Evolutionary conservation across 306 rosid genomes (phyloP), one percentile per base, ranked within the genome.

Genomic region (Prunus padus): DNA sequence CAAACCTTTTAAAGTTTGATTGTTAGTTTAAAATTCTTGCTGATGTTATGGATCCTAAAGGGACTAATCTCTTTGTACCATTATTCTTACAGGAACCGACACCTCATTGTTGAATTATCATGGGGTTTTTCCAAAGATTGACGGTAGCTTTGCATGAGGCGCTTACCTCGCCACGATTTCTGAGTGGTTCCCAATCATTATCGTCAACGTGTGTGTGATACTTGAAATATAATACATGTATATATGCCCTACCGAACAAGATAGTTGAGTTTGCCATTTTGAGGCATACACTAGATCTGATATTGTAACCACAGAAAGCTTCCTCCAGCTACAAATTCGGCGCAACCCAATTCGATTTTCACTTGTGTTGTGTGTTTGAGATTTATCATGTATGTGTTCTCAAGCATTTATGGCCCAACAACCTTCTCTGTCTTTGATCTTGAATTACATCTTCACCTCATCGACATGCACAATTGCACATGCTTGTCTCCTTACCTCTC

Each of bases 261-360:
- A 65, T 30, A 30, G 52, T 30, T 51, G 26, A 50, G 5, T 8
- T 63, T 68, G 69, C 81, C 54, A 73, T 61, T 80, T 69, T 77
- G 40, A 65, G 7, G 42, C 42, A 37, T 60, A 47, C 18, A 37
- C 42, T 40, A n/a, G 62, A 65, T 79, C 25, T 72, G 67, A 22
- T 75, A 68, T 79, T 69, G 51, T 65, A 77, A 83, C 84, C 86
- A 73, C 85, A 78, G 28, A 65, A 67, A 75, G 84, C 77, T 77
- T 69, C 30, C 44, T 73, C 65, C 63, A 75, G 50, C 80, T 5
- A 71, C 76, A 54, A 77, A 46, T 65, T 63, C 50, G 15, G 19
- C 23, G 55, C 49, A 52, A 19, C 19, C 49, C 23, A 54, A 70
- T 19, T 19, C 16, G 8, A 14, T 25, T 80, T 62, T 76, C 23